phyloP scores from a whole-genome alignment of 768 basidiomycete genomes.

The Dioszegia hungarica region DNA sequence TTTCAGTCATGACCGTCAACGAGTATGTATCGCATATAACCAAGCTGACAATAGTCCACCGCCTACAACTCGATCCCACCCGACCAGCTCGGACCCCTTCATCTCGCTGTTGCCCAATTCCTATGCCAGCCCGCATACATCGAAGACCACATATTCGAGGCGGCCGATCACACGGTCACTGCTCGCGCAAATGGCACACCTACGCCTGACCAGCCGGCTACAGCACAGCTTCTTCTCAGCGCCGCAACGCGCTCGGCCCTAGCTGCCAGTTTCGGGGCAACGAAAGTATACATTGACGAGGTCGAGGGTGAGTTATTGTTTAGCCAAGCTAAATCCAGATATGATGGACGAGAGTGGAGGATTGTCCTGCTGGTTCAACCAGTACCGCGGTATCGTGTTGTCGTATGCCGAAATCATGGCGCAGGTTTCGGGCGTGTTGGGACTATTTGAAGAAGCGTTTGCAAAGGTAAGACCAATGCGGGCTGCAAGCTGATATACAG shows the following conservation, averaged over 20 bases:
- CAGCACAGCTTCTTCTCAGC: slow-evolving; percentile 11
- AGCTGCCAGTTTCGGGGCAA: slow-evolving; percentile 11
- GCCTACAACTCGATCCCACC: slow-evolving; percentile 14
- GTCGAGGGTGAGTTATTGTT: not conserved
- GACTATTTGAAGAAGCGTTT: slow-evolving; percentile 6
- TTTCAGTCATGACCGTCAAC: slow-evolving; percentile 33
- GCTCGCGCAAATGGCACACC: slow-evolving; percentile 4
- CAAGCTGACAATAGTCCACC: slow-evolving; percentile 4
- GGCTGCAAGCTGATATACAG: not conserved
- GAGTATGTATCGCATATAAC: slow-evolving; percentile 5
- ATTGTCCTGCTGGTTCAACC: not conserved
- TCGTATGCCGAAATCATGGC: not conserved
- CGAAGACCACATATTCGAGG: slow-evolving; percentile 25
- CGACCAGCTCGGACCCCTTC: slow-evolving; percentile 1
- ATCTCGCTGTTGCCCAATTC: slow-evolving; percentile 12
- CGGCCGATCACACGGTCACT: slow-evolving; percentile 26
- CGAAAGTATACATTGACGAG: slow-evolving; percentile 7
- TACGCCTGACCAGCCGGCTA: not conserved
- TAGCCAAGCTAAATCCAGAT: not conserved
- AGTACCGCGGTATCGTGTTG: slow-evolving; percentile 3
- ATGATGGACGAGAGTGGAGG: slow-evolving; percentile 15
- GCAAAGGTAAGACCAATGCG: slow-evolving; percentile 5
- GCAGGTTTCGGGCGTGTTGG: slow-evolving; percentile 7
- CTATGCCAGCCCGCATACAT: slow-evolving; percentile 5
- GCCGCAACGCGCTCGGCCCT: slow-evolving; percentile 13